Percentiles rank a stretch among this genome's conserved stretches.
These are phyloP conservation scores for Kluyveromyces nonfermentans DNA, from an alignment of 805 yeast genomes.

Conservation along the genomic window DNA sequence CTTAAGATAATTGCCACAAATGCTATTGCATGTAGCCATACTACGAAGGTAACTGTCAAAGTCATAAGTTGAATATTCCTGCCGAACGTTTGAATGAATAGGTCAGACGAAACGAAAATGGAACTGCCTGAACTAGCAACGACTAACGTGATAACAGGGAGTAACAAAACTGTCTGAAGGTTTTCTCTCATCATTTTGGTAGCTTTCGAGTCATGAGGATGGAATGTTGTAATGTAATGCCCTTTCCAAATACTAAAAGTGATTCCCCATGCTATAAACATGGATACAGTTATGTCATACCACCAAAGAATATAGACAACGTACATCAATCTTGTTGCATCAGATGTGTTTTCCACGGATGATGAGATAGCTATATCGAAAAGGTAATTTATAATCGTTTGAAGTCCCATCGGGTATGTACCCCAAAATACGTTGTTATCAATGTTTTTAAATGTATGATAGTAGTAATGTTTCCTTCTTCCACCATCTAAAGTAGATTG, in stretches of 20 bases:
- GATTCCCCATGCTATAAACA: conserved; percentile 53
- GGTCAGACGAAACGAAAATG: conserved; percentile 32
- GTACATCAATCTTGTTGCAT: conserved; percentile 34
- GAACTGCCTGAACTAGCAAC: conserved; percentile 71
- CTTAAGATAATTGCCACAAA: conserved; percentile 48
- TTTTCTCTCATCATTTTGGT: conserved; percentile 28
- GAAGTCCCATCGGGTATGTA: conserved; percentile 70
- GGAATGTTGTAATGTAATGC: conserved; percentile 21
- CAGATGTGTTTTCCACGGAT: conserved; percentile 8
- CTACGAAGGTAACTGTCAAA: conserved; percentile 42
- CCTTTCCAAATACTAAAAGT: conserved; percentile 40
- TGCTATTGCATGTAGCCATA: conserved; percentile 63
- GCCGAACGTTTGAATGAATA: conserved; percentile 36
- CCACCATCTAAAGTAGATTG: conserved; percentile 4
- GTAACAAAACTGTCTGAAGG: conserved; percentile 48
- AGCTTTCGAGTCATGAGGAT: conserved; percentile 4
- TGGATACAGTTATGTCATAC: conserved; percentile 46
- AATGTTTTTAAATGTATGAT: conserved; percentile 32
- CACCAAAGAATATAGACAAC: conserved; percentile 64
- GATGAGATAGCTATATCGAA: conserved; percentile 33
- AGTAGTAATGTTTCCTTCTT: conserved; percentile 11
- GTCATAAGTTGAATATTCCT: conserved; percentile 37
- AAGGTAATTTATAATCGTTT: conserved; percentile 54
- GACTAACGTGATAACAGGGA: conserved; percentile 74
- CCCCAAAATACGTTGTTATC: conserved; percentile 58